Evolutionary conservation across 305 asterid species (phyloP), one percentile per base, ranked within the genome.

Genomic region (Coffea humblotiana): DNA sequence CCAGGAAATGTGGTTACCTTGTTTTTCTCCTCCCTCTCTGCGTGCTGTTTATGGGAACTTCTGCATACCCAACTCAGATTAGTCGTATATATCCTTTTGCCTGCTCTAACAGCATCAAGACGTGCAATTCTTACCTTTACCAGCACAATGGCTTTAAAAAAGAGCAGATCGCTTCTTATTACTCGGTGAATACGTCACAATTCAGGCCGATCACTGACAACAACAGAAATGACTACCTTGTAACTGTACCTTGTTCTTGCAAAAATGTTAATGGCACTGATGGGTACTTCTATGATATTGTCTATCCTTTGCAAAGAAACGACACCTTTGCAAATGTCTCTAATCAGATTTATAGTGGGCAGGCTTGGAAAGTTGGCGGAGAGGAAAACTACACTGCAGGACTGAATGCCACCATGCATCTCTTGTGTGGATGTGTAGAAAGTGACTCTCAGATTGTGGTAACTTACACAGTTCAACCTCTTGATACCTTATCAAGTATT

Each of bases 351-450:
- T 92, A 88, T 25, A 94, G 95, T 60, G 94, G 94, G 23, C 86
- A 87, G 82, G 92, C 78, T 10, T 91, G 95, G 90, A 68, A 76
- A 83, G 93, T 85, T 69, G 82, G 71, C 43, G 96, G 83, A 43
- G 86, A 78, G 67, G 85, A 88, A 14, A 76, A 43, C 52, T 86
- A 56, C 70, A 0, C 0, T 3, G 19, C 71, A 0, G 90, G 92
- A 58, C 61, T 6, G 0, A 78, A 85, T 18, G 86, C 85, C 71
- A 85, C 81, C 15, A 61, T 92, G 74, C 87, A 92, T 86, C 92
- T 94, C 37, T 35, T 90, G 25, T 94, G 98, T 83, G 97, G 97
- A 27, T 92, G 94, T 83, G 86, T 86, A 23, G 93, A 90, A 49
- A 80, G 76, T 19, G 90, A 87, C 6, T 74, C 91, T 43, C 88